phyloP scores from a whole-genome alignment of 306 rosid species.

The Acacia acuminata region DNA sequence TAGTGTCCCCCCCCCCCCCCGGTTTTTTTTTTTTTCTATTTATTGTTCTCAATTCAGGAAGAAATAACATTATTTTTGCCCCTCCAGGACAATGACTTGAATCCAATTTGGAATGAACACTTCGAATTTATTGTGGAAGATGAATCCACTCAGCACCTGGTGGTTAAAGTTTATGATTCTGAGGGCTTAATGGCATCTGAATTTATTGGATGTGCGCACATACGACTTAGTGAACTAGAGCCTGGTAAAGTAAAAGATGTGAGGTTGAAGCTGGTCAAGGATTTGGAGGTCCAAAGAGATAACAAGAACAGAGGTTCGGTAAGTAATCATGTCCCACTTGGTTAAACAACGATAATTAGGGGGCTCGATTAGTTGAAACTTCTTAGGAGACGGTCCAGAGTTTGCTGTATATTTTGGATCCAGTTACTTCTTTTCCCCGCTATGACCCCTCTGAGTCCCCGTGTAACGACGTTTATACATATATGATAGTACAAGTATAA shows the following conservation, averaged over 20 bases:
- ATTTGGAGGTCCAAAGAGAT: slow-evolving; percentile 86
- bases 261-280: slow-evolving; percentile 98
- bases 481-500: neutral
- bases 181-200: slow-evolving; percentile 87
- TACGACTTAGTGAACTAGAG: slow-evolving; percentile 70
- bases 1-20: slow-evolving; percentile 15
- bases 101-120: slow-evolving; percentile 98
- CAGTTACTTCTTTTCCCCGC: neutral
- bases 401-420: neutral
- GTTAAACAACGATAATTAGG: slow-evolving; percentile 27
- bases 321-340: slow-evolving; percentile 30
- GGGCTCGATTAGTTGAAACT: slow-evolving; percentile 11
- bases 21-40: no score
- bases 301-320: slow-evolving; percentile 93
- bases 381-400: neutral
- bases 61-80: slow-evolving; percentile 28
- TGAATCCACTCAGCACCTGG: slow-evolving; percentile 78
- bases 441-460: neutral
- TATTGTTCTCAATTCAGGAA: slow-evolving; percentile 26
- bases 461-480: neutral
- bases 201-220: slow-evolving; percentile 67
- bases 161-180: slow-evolving; percentile 70
- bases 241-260: slow-evolving; percentile 94
- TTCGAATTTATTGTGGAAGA: slow-evolving; percentile 91
- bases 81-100: slow-evolving; percentile 85